phyloP scores from a whole-genome alignment of 1,284 basidiomycete genomes.

The Neotropicomus parvogracilis region DNA sequence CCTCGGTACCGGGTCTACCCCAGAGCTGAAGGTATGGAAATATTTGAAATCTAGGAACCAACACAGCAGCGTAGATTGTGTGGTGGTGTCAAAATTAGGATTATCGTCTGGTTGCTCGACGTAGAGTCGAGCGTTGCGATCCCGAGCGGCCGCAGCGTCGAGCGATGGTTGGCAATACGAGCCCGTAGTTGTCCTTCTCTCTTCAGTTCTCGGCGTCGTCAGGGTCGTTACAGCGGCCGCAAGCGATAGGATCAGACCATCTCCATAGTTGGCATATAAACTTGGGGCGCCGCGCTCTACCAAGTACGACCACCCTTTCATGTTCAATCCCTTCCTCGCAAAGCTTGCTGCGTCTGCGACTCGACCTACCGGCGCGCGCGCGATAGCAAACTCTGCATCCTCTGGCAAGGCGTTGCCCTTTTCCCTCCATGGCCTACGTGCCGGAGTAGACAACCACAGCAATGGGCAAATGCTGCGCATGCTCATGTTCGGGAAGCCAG shows the following conservation, averaged over 20 bases:
- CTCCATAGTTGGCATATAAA: slow-evolving; percentile 17
- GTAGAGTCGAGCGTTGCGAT: too few relatives aligned
- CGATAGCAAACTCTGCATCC: slow-evolving; percentile 40
- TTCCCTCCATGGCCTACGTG: slow-evolving; percentile 43
- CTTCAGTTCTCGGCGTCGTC: too few relatives aligned
- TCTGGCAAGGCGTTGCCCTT: slow-evolving; percentile 49
- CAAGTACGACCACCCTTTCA: slow-evolving; percentile 9
- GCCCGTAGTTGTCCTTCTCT: too few relatives aligned
- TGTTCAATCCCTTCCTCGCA: slow-evolving; percentile 20
- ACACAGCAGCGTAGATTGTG: too few relatives aligned
- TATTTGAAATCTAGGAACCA: too few relatives aligned
- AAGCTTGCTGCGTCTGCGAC: slow-evolving; percentile 11
- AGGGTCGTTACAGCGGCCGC: background rate
- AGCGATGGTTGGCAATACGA: too few relatives aligned
- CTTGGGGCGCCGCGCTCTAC: background rate
- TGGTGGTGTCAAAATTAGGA: too few relatives aligned
- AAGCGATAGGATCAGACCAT: slow-evolving; percentile 11
- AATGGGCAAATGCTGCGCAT: slow-evolving; percentile 55
- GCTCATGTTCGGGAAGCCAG: slow-evolving; percentile 82
- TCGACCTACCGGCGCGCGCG: slow-evolving; percentile 24
- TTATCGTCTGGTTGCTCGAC: too few relatives aligned
- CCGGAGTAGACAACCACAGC: slow-evolving; percentile 34
- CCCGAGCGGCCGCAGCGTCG: too few relatives aligned
- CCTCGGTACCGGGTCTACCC: too few relatives aligned
- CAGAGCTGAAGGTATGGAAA: too few relatives aligned